Conservation (phyloP, 2,329 filamentous ascomycete species). For the Trichothecium roseum region DNA sequence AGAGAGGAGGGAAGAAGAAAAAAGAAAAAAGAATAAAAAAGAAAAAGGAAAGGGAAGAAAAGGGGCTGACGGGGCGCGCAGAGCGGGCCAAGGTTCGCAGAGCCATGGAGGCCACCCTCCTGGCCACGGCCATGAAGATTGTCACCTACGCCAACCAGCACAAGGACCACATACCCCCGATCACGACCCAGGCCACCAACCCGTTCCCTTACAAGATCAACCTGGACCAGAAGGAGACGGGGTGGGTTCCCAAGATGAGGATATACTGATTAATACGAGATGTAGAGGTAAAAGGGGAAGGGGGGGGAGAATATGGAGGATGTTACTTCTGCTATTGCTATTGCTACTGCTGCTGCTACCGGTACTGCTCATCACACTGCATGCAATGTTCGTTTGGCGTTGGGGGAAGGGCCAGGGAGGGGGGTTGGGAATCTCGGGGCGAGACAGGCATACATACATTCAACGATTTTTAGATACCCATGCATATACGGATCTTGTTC, state of each 20-base stretch:
- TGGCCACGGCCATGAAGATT: constrained; percentile 82
- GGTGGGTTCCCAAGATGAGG: constrained; percentile 72
- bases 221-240: constrained; percentile 68
- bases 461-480: too few relatives aligned
- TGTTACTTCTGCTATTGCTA: too few relatives aligned
- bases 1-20: not conserved
- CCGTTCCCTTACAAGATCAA: constrained; percentile 92
- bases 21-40: not conserved
- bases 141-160: constrained; percentile 77
- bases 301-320: too few relatives aligned
- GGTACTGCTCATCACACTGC: too few relatives aligned
- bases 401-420: too few relatives aligned
- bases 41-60: constrained; percentile 2
- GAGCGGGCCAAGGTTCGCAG: constrained; percentile 81
- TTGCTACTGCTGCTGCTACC: too few relatives aligned
- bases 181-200: constrained; percentile 87
- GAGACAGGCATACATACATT: too few relatives aligned
- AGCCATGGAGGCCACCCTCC: constrained; percentile 83
- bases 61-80: constrained; percentile 19
- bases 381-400: too few relatives aligned
- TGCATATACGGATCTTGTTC: too few relatives aligned
- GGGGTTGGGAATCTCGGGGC: too few relatives aligned
- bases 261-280: constrained; percentile 48
- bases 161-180: constrained; percentile 94
- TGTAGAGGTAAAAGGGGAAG: too few relatives aligned